Evolutionary conservation across 2,329 filamentous ascomycete species (phyloP), one percentile per base, ranked within the genome.

Genomic region (Trichoderma sp.): DNA sequence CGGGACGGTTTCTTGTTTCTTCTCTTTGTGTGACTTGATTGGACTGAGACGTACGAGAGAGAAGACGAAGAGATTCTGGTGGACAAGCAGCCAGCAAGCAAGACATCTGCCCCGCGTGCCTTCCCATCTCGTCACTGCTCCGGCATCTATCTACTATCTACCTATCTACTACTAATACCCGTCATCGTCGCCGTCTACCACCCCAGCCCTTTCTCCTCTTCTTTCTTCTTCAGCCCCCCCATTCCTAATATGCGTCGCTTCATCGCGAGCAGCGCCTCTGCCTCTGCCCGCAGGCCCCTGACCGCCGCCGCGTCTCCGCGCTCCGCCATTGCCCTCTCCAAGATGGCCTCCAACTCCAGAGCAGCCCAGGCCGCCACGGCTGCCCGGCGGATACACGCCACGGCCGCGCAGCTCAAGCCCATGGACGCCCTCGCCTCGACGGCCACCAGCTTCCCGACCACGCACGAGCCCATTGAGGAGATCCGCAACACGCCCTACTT

Each of bases 401-500:
- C 87, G 37, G 83, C 84, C 13, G 82, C 82, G 74, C 85, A 88
- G 73, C 82, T 89, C 56, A 83, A 82, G 73, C 82, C 86, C 32
- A 82, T 83, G 69, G 82, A 82, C 58, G 83, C 83, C 18, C 80
- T 89, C 65, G 82, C 84, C 54, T 87, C 85, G 67, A 86, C 84
- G 24, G 82, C 87, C 13, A 85, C 84, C 58, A 85, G 81, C 77
- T 95, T 90, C 79, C 91, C 90, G 30, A 90, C 84, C 66, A 88
- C 85, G 26, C 92, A 96, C 82, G 89, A 91, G 66, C 89, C 88
- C 81, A 89, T 93, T 74, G 76, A 86, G 73, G 80, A 87, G 69
- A 89, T 91, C 46, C 81, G 86, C 74, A 87, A 94, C 78, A 95
- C 92, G 16, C 90, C 89, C 32, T 94, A 91, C 83, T 96, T 96